Evolutionary conservation across 2,329 filamentous ascomycete genomes (phyloP).

Genomic region (Acrocalymma vagum): DNA sequence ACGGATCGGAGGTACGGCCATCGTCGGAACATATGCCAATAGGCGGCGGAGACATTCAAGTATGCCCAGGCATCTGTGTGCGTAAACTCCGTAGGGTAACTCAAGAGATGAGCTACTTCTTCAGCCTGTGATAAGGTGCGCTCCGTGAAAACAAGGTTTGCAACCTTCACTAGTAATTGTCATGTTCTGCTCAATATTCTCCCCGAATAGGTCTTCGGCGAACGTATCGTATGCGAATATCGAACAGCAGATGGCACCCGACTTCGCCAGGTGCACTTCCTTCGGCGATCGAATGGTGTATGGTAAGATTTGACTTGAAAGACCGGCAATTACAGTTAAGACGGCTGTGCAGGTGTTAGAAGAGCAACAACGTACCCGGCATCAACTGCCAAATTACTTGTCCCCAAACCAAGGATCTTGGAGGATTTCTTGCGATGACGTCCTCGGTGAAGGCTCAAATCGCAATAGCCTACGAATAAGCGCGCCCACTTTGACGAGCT

Average conservation of each 20-base stretch:
- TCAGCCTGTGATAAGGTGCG: slow-evolving; percentile 1
- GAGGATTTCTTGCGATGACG: slow-evolving; percentile 20
- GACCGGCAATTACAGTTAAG: too few species aligned
- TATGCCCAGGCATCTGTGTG: too few species aligned
- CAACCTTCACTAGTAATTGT: slow-evolving; percentile 1
- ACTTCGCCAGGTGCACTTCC: too few species aligned
- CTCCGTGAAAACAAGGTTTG: slow-evolving; percentile 2
- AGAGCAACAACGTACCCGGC: too few species aligned
- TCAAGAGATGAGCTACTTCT: not conserved
- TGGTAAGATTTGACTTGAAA: too few species aligned
- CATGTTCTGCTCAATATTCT: not conserved
- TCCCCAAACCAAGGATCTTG: slow-evolving; percentile 27
- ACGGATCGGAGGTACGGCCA: too few species aligned
- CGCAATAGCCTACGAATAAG: slow-evolving; percentile 25
- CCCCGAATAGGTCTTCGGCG: not conserved
- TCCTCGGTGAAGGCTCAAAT: slow-evolving; percentile 26
- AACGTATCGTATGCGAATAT: too few species aligned
- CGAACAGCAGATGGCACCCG: too few species aligned
- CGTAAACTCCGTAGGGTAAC: slow-evolving; percentile 1
- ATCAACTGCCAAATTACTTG: slow-evolving; percentile 5
- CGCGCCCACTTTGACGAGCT: slow-evolving; percentile 22
- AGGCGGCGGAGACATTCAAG: too few species aligned
- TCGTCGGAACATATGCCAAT: too few species aligned
- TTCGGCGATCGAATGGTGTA: too few species aligned
- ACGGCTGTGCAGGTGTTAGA: too few species aligned